Base-by-base conservation (phyloP, 331 rosid genomes). In the Pyracantha coccinea region DNA sequence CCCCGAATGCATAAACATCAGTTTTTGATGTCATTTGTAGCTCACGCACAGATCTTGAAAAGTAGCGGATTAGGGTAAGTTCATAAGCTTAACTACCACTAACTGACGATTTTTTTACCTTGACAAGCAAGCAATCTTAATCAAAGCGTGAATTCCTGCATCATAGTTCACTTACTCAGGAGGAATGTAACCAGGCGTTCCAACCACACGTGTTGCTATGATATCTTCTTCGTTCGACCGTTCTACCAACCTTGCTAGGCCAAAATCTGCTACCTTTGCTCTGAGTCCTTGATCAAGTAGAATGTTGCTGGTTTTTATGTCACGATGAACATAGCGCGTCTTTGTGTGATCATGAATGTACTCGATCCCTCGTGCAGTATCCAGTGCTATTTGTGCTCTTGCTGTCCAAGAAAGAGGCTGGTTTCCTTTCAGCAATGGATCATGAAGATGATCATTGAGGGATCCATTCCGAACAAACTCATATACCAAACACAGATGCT, bases 191-290 rank as follows among this genome's bases (percentile, higher is more conserved):
- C 79, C 79, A 0, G 73, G 79, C 8, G 79, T 75, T 23, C 79
- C 79, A 53, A 66, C 79, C 27, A 75, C 57, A 0, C 64, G 65
- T 66, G 79, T 75, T 24, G 79, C 79, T 6, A 66, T 38, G 7
- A 32, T 57, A 23, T 75, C 79, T 11, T 75, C 79, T 54, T 66
- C 73, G 0, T 19, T 54, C 0, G 73, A 54, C 66, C 79, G 8
- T 66, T 75, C 79, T 2, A 33, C 79, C 12, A 75, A 38, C 20
- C 73, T 75, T 75, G 73, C 79, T 17, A 75, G 41, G n/a, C 79
- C 79, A 23, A 75, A 75, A 75, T 75, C 79, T 54, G 79, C 79
- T 9, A 75, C 79, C 80, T 76, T 76, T 31, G 75, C 80, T 76
- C 75, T 58, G 53, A 76, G 58, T n/a, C 68, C 74, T 21, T 57